A percentile compares a stretch with the other conserved stretches of the same genome.
Conservation (phyloP, 2,329 filamentous ascomycete genomes). For the Cladophialophora immunda region DNA sequence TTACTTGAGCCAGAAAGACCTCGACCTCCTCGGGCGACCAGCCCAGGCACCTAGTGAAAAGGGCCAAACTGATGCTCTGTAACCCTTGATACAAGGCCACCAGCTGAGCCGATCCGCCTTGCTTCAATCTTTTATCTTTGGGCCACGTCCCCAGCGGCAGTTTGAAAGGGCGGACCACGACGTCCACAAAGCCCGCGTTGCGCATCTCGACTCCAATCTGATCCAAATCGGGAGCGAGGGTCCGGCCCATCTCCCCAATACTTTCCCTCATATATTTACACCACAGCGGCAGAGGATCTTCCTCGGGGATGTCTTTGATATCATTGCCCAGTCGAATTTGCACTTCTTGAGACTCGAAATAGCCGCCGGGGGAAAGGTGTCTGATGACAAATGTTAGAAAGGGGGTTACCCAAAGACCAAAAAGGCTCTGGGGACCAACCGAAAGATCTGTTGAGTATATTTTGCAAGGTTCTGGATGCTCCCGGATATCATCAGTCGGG, state of each 20-base stretch:
- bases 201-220: slow-evolving; percentile 37
- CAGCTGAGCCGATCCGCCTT: slow-evolving; percentile 41
- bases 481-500: slow-evolving; percentile 61
- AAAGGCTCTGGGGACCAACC: neutral
- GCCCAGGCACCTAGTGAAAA: slow-evolving; percentile 11
- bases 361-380: slow-evolving; percentile 50
- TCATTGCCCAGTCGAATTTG: slow-evolving; percentile 4
- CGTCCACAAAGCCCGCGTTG: slow-evolving; percentile 43
- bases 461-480: slow-evolving; percentile 64
- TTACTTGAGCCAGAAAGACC: slow-evolving; percentile 39
- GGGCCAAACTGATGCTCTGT: slow-evolving; percentile 41
- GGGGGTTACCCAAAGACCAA: too few relatives aligned
- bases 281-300: neutral
- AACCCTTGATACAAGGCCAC: slow-evolving; percentile 34
- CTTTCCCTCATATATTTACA: neutral
- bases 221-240: neutral
- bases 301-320: neutral
- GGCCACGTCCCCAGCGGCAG: slow-evolving; percentile 44
- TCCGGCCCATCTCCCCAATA: neutral
- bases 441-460: slow-evolving; percentile 28
- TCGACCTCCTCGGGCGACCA: slow-evolving; percentile 44
- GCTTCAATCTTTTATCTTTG: slow-evolving; percentile 41
- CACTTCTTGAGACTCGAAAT: slow-evolving; percentile 49
- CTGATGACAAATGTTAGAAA: neutral
- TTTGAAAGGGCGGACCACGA: slow-evolving; percentile 31